phyloP scores from a whole-genome alignment of 306 rosid genomes.

The Dalbergia cultrata region DNA sequence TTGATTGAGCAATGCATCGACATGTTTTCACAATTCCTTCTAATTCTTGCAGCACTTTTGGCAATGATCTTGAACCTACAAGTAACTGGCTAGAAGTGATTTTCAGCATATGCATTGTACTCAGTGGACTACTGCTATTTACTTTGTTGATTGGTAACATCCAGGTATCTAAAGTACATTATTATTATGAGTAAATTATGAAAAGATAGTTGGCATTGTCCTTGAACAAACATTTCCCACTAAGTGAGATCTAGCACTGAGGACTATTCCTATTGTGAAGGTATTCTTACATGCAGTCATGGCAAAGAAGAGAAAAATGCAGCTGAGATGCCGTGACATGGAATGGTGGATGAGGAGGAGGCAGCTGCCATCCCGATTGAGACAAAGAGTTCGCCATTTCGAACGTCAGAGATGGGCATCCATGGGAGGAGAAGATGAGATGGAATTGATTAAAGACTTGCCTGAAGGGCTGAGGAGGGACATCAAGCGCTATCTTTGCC shows the following conservation, averaged over 20 bases:
- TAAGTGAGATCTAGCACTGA: conserved; percentile 41
- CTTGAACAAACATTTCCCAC: conserved; percentile 8
- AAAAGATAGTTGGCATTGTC: background rate
- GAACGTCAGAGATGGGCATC: conserved; percentile 93
- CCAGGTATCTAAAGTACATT: conserved; percentile 63
- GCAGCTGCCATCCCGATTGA: conserved; percentile 82
- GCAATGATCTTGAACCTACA: conserved; percentile 98
- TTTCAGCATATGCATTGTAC: conserved; percentile 86
- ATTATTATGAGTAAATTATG: conserved; percentile 9
- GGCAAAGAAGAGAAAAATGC: conserved; percentile 98
- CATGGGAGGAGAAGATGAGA: conserved; percentile 96
- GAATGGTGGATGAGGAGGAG: conserved; percentile 99
- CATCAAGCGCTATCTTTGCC: conserved; percentile 86
- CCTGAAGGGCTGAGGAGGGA: conserved; percentile 99
- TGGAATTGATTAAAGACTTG: conserved; percentile 88
- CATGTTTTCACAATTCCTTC: conserved; percentile 21
- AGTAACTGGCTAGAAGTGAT: conserved; percentile 96
- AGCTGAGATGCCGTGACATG: conserved; percentile 93
- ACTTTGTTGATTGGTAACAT: conserved; percentile 97
- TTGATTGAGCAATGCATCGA: background rate
- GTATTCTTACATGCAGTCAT: conserved; percentile 94
- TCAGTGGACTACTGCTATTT: conserved; percentile 90
- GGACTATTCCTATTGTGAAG: conserved; percentile 48
- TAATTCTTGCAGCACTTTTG: conserved; percentile 80
- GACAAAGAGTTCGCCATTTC: conserved; percentile 88